Percentiles rank a stretch among this genome's conserved stretches.
phyloP scores from a whole-genome alignment of 108 stramenopile species.

The Mediolabrus comicus region DNA sequence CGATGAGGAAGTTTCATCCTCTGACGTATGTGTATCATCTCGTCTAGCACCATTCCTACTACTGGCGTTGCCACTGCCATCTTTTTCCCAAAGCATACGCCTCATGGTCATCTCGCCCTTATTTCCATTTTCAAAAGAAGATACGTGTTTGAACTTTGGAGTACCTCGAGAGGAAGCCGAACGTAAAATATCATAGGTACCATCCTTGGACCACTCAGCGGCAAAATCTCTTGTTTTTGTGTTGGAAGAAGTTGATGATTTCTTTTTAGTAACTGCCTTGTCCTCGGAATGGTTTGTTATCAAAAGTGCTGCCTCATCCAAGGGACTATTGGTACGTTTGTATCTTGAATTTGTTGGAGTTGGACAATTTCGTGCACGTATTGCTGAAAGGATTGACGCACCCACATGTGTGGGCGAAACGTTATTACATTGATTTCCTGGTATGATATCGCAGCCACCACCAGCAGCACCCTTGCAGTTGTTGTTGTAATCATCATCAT shows the following conservation, averaged over 20 bases:
- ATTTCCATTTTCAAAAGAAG: background rate
- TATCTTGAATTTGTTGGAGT: background rate
- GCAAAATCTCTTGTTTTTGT: background rate
- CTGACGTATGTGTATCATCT: background rate
- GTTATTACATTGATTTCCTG: background rate
- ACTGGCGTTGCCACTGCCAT: background rate
- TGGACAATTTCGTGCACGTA: constrained; percentile 36
- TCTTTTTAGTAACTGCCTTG: background rate
- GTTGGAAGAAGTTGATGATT: too few relatives aligned
- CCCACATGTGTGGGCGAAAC: constrained; percentile 19
- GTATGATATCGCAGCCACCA: background rate
- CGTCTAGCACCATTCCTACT: background rate
- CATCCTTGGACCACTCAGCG: too few relatives aligned
- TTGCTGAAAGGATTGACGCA: constrained; percentile 33
- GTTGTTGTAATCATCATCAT: background rate
- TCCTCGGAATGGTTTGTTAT: background rate
- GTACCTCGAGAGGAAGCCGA: background rate
- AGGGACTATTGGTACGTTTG: background rate
- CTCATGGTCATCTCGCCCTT: background rate
- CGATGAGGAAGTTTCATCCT: background rate
- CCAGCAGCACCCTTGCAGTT: background rate
- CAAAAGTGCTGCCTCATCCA: background rate
- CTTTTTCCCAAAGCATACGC: background rate
- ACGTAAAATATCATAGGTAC: background rate
- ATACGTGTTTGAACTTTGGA: background rate